phyloP scores from a whole-genome alignment of 2,329 filamentous ascomycete species.

The Botrytis squamosa region DNA sequence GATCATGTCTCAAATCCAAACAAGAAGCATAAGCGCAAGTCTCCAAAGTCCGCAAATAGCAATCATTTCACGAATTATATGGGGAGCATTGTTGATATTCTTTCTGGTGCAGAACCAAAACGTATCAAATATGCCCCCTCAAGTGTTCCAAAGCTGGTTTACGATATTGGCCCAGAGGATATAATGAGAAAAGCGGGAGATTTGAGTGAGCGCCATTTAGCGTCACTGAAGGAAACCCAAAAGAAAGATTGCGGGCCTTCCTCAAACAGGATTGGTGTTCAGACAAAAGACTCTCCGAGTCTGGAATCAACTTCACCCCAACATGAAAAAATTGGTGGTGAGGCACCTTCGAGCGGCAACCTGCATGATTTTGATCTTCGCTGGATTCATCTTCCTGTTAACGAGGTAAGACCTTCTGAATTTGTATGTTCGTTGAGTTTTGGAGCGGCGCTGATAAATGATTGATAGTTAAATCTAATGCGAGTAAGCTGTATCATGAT shows the following conservation, averaged over 20 bases:
- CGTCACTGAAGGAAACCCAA: background rate
- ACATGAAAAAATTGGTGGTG: background rate
- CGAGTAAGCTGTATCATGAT: background rate
- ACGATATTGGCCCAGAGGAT: background rate
- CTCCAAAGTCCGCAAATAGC: background rate
- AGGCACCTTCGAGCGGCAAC: background rate
- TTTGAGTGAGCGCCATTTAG: background rate
- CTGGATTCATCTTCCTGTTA: background rate
- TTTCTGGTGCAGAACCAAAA: background rate
- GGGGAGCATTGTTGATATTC: background rate
- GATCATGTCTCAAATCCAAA: background rate
- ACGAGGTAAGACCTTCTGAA: background rate
- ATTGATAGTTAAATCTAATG: background rate
- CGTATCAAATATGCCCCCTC: background rate
- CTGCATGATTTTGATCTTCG: background rate
- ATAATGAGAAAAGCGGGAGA: background rate
- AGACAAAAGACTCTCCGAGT: background rate
- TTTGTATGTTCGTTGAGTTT: background rate
- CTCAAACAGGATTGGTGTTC: background rate
- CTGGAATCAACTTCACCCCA: background rate
- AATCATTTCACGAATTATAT: too few relatives aligned
- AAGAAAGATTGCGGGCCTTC: background rate
- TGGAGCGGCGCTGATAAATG: background rate
- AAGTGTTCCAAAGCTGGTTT: background rate
- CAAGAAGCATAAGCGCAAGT: background rate